phyloP scores from a whole-genome alignment of 2,329 filamentous ascomycete species.

The Alternaria dauci region DNA sequence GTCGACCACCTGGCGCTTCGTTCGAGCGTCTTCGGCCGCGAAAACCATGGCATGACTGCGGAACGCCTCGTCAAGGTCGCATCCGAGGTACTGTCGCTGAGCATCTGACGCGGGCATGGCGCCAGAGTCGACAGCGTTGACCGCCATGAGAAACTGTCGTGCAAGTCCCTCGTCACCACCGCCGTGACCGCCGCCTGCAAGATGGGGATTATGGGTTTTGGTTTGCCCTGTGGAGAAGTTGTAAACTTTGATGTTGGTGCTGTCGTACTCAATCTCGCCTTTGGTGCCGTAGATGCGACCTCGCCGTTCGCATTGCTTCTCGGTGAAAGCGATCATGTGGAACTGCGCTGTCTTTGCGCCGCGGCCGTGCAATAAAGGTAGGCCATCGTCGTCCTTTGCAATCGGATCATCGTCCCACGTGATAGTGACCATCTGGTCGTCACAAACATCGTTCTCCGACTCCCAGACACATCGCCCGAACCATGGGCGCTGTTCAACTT shows the following conservation, averaged over 20 bases:
- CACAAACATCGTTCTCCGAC: constrained; percentile 89
- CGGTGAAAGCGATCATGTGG: constrained; percentile 93
- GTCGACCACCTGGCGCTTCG: constrained; percentile 72
- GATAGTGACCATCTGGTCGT: constrained; percentile 90
- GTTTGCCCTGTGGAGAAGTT: constrained; percentile 70
- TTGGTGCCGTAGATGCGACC: constrained; percentile 85
- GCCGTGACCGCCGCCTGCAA: constrained; percentile 72
- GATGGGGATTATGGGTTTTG: constrained; percentile 66
- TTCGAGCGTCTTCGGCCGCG: constrained; percentile 87
- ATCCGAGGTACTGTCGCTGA: constrained; percentile 79
- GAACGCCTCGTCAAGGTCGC: constrained; percentile 85
- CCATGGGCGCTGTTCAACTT: constrained; percentile 67
- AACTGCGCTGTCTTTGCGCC: constrained; percentile 86
- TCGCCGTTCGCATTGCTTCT: constrained; percentile 84
- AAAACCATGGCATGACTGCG: constrained; percentile 92
- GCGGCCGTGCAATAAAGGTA: constrained; percentile 46
- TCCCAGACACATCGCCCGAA: constrained; percentile 97
- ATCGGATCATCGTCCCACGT: constrained; percentile 79
- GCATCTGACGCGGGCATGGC: constrained; percentile 72
- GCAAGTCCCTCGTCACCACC: constrained; percentile 83
- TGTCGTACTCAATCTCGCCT: constrained; percentile 89
- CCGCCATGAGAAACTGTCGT: constrained; percentile 81
- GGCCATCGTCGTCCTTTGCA: constrained; percentile 22
- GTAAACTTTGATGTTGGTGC: constrained; percentile 75
- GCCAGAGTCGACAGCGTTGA: constrained; percentile 78